Conservation (phyloP, 2,329 filamentous ascomycete species). For the Apiospora kogelbergensis region DNA sequence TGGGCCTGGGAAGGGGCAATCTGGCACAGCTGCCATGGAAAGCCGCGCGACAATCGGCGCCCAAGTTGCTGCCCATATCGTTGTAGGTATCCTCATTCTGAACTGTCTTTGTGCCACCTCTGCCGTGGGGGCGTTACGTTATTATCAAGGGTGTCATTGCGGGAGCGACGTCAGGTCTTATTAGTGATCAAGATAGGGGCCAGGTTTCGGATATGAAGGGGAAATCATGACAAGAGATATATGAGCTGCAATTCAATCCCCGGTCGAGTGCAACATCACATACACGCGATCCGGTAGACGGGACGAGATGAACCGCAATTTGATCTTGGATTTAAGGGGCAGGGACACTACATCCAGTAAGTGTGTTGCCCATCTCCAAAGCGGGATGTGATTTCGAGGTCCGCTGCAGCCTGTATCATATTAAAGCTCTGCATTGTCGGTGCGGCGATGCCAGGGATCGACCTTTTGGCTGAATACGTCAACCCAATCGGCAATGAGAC, state of each 20-base stretch:
- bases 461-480: not conserved
- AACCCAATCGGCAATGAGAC: not conserved
- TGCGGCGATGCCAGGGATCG: not conserved
- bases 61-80: not conserved
- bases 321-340: not conserved
- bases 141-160: not conserved
- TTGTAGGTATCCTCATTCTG: not conserved
- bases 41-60: not conserved
- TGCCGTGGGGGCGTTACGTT: not conserved
- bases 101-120: not conserved
- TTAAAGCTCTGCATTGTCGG: not conserved
- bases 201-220: not conserved
- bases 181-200: not conserved
- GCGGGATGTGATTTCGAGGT: not conserved
- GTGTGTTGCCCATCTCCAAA: not conserved
- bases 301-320: not conserved
- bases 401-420: not conserved
- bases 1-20: conserved; percentile 35
- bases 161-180: not conserved
- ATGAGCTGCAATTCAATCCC: not conserved
- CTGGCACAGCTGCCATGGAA: conserved; percentile 19
- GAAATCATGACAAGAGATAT: not conserved
- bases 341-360: not conserved
- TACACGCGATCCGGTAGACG: not conserved
- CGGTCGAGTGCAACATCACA: not conserved